Base-by-base conservation (phyloP, 371 early-diverging fungal species). In the Mortierella sp. region DNA sequence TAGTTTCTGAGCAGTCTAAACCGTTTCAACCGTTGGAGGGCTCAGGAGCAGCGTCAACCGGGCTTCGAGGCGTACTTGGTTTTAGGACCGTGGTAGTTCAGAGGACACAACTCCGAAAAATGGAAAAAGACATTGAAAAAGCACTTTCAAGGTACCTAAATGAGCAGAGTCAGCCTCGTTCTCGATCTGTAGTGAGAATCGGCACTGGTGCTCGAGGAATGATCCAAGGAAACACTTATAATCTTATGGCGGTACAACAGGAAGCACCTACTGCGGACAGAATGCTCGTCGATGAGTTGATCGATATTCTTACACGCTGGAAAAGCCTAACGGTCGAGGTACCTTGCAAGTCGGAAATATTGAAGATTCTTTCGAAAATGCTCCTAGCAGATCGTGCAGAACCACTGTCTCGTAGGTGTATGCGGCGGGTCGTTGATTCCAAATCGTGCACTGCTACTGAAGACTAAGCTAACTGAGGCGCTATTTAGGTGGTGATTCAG, bases 101-200 rank as follows among this genome's bases (percentile, higher is more conserved):
- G 37, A 55, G 72, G 39, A 72, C 79, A 8, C 72, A 79, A 32
- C 61, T 79, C 11, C 37, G 73, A 23, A 72, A 64, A 32, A 79
- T 79, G 79, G 79, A 79, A 34, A 79, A 72, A 47, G 79, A 79
- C 12, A 72, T 79, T 21, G 79, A 79, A 39, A 72, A 72, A 48
- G 64, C 60, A 1, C 47, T 79, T 8, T n/a, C 30, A 2, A 65
- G 70, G 12, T 58, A 64, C 43, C 23, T 52, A 2, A 61, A 54
- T 19, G 78, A 76, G 4, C 46, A 50, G 21, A 50, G 30, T 39
- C 70, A 76, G 32, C 57, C 69, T 17, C 47, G 70, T 9, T 60
- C 61, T n/a, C 50, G 78, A 55, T 32, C 70, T 15, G 56, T 50
- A 17, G 54, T 66, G 5, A 56, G 70, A 50, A 76, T 76, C 21